Percentiles rank a stretch among this genome's conserved stretches.
Conservation (phyloP, 1,139 yeast genomes). For the Zygosaccharomyces sapae region DNA sequence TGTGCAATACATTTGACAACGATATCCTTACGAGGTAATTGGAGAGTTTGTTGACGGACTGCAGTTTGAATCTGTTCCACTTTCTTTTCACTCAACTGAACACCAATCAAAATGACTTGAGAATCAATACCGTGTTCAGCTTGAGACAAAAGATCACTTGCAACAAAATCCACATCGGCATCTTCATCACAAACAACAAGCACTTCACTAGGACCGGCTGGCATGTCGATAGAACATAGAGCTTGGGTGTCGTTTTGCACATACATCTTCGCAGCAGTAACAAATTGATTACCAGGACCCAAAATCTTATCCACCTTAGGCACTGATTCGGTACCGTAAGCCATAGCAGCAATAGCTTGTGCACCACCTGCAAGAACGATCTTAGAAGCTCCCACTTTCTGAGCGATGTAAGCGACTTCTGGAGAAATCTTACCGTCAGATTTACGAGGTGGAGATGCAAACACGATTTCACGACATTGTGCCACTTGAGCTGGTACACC, state of each 20-base stretch:
- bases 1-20: conserved; percentile 89
- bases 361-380: conserved; percentile 98
- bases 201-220: conserved; percentile 99
- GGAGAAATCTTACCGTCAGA: conserved; percentile 88
- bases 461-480: conserved; percentile 86
- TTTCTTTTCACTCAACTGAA: conserved; percentile 57
- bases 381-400: conserved; percentile 84
- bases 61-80: conserved; percentile 72
- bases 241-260: conserved; percentile 95
- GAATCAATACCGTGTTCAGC: conserved; percentile 99
- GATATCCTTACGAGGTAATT: conserved; percentile 89
- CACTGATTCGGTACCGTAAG: conserved; percentile 90
- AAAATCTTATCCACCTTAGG: conserved; percentile 93
- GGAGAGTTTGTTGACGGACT: conserved; percentile 74
- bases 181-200: conserved; percentile 81
- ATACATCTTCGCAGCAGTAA: conserved; percentile 97
- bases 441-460: conserved; percentile 96
- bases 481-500: conserved; percentile 99
- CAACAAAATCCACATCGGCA: conserved; percentile 93
- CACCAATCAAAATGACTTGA: conserved; percentile 89
- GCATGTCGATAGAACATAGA: conserved; percentile 95
- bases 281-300: conserved; percentile 99
- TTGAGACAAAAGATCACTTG: conserved; percentile 90
- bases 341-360: conserved; percentile 98
- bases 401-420: conserved; percentile 96